Conservation (phyloP, 2,329 filamentous ascomycete species). For the Cordyceps tenuipes region DNA sequence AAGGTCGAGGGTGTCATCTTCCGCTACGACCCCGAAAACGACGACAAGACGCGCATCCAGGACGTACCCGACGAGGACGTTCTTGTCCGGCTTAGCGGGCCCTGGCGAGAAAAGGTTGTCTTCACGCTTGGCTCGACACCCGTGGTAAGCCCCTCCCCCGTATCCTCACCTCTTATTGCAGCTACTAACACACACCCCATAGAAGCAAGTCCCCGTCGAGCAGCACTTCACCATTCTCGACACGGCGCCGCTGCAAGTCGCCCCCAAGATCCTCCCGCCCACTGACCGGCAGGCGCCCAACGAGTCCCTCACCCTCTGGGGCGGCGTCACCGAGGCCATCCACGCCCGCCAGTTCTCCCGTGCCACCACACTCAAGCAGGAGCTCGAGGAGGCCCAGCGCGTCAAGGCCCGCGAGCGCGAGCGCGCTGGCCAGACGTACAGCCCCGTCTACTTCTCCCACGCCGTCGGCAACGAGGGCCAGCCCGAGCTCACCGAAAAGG, state of each 20-base stretch:
- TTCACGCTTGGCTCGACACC: conserved; percentile 53
- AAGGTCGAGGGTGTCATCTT: conserved; percentile 87
- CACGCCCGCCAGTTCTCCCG: conserved; percentile 70
- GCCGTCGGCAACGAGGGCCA: conserved; percentile 46
- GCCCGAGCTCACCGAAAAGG: conserved; percentile 47
- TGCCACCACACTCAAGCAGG: conserved; percentile 80
- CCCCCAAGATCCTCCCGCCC: conserved; percentile 72
- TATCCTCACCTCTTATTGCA: not conserved
- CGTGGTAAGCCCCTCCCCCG: conserved; percentile 41
- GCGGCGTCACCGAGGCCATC: conserved; percentile 79
- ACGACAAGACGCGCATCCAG: conserved; percentile 69
- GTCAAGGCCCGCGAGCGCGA: conserved; percentile 76
- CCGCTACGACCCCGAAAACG: conserved; percentile 79
- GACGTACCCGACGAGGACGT: conserved; percentile 83
- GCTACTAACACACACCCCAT: not conserved
- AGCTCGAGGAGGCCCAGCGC: conserved; percentile 84
- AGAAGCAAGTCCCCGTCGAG: conserved; percentile 40
- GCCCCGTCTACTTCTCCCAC: conserved; percentile 79
- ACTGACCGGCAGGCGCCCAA: conserved; percentile 72
- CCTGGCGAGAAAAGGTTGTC: conserved; percentile 68
- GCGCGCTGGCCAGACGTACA: conserved; percentile 59
- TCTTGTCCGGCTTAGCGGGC: conserved; percentile 71
- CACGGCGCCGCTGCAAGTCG: conserved; percentile 71
- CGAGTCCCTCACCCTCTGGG: conserved; percentile 85
- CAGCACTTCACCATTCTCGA: conserved; percentile 75